These are phyloP conservation scores for Narthecium ossifragum DNA, from an alignment of 106 monocot genomes.

Conservation along the genomic window DNA sequence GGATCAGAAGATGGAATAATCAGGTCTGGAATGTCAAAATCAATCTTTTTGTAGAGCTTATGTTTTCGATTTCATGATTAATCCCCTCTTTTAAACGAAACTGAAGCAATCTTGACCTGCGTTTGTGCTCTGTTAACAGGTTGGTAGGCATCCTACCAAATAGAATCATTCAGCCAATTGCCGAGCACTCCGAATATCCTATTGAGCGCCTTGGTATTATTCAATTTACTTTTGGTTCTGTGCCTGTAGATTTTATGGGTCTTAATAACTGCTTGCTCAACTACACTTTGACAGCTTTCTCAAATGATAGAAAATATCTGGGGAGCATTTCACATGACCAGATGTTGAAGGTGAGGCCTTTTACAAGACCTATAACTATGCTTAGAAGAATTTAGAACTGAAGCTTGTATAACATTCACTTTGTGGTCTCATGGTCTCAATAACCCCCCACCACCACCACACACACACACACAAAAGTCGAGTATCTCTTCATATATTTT, in stretches of 20 bases:
- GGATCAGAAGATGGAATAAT: constrained; percentile 91
- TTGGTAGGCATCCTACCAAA: constrained; percentile 90
- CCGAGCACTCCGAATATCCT: constrained; percentile 89
- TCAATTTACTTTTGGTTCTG: neutral
- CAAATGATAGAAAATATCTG: constrained; percentile 76
- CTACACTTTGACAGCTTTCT: constrained; percentile 55
- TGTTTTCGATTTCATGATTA: neutral
- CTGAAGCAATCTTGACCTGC: neutral
- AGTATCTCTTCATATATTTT: too few relatives aligned
- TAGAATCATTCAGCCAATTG: constrained; percentile 77
- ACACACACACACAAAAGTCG: too few relatives aligned
- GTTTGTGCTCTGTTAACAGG: too few relatives aligned
- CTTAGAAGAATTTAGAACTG: too few relatives aligned
- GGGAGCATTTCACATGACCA: constrained; percentile 96
- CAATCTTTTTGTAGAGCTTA: neutral
- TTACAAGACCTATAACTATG: too few relatives aligned
- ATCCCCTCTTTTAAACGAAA: neutral
- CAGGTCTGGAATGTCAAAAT: constrained; percentile 55
- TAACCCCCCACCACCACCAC: too few relatives aligned
- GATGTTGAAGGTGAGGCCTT: constrained; percentile 84
- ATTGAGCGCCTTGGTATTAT: constrained; percentile 79
- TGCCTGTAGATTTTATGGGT: neutral
- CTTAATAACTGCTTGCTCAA: constrained; percentile 6
- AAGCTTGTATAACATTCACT: too few relatives aligned
- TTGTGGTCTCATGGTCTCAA: too few relatives aligned